Percentiles rank a stretch among this genome's conserved stretches.
These are phyloP conservation scores for Graphium sp. DNA, from an alignment of 2,329 filamentous ascomycete species.

Conservation along the genomic window DNA sequence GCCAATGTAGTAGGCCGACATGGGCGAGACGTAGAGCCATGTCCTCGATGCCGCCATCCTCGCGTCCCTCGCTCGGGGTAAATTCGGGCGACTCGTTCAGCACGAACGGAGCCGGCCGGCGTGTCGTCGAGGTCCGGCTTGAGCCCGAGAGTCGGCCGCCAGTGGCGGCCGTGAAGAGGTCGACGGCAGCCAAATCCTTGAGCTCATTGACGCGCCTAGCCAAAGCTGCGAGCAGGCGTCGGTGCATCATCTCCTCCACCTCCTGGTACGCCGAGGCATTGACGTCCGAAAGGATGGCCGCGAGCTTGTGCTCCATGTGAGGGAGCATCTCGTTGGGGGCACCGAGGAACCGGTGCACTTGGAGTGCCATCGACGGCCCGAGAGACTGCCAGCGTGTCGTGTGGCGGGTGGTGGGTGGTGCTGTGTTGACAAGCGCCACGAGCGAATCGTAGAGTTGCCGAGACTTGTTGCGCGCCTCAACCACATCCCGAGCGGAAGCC, in stretches of 20 bases:
- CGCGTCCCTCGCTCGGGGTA: slow-evolving; percentile 22
- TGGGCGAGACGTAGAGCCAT: slow-evolving; percentile 69
- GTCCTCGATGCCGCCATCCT: slow-evolving; percentile 41
- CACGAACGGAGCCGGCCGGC: too few species aligned
- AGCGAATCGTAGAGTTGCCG: slow-evolving; percentile 34
- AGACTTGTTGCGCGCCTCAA: slow-evolving; percentile 24
- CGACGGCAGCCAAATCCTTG: slow-evolving; percentile 31
- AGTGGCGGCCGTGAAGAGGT: slow-evolving; percentile 37
- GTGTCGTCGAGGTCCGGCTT: slow-evolving; percentile 11
- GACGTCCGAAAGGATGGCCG: slow-evolving; percentile 23
- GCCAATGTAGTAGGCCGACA: slow-evolving; percentile 74
- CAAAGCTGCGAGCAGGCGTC: slow-evolving; percentile 29
- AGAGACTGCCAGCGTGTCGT: slow-evolving; percentile 33
- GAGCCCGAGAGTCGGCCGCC: slow-evolving; percentile 25
- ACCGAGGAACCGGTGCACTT: slow-evolving; percentile 40
- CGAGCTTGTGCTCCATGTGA: slow-evolving; percentile 30
- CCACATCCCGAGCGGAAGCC: slow-evolving; percentile 16
- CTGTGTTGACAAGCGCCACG: slow-evolving; percentile 35
- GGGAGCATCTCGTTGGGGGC: slow-evolving; percentile 28
- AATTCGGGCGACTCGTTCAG: slow-evolving; percentile 14
- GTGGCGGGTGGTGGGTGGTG: slow-evolving; percentile 19
- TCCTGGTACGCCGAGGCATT: slow-evolving; percentile 26
- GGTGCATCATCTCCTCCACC: slow-evolving; percentile 30
- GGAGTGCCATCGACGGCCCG: slow-evolving; percentile 33
- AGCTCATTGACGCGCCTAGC: slow-evolving; percentile 32